Conservation (phyloP, 495 filamentous ascomycete species). For the Alectoria sarmentosa region DNA sequence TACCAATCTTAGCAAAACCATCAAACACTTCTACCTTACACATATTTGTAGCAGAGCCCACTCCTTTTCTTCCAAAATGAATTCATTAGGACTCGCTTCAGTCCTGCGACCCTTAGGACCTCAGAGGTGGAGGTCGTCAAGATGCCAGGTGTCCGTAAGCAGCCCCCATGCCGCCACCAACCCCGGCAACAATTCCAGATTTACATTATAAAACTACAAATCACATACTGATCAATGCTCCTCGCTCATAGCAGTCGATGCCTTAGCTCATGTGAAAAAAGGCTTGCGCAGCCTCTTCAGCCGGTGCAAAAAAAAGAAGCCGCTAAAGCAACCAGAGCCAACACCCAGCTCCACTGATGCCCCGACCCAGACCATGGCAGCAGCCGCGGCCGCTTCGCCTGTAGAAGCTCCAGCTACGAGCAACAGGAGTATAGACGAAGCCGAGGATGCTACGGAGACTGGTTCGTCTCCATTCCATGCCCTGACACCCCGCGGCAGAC, state of each 20-base stretch:
- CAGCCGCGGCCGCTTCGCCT: slow-evolving; percentile 12
- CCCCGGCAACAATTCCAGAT: background rate
- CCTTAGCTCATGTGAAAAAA: slow-evolving; percentile 25
- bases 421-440: background rate
- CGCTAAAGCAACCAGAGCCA: slow-evolving; percentile 15
- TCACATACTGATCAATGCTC: background rate
- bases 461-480: background rate
- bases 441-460: background rate
- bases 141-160: slow-evolving; percentile 27
- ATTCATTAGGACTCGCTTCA: slow-evolving; percentile 8
- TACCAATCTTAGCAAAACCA: slow-evolving; percentile 13
- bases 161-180: background rate
- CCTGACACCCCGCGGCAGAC: too few relatives aligned
- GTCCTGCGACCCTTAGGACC: slow-evolving; percentile 2
- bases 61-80: slow-evolving; percentile 3
- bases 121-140: slow-evolving; percentile 14
- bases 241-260: slow-evolving; percentile 21
- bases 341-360: background rate
- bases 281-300: slow-evolving; percentile 23
- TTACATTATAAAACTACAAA: too few relatives aligned
- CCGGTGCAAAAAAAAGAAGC: slow-evolving; percentile 19
- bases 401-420: slow-evolving; percentile 5
- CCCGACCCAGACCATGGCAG: slow-evolving; percentile 1
- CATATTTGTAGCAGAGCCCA: slow-evolving; percentile 8
- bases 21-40: background rate